A percentile compares a stretch with the other conserved stretches of the same genome.
These are phyloP conservation scores for Spiraea crenata DNA, from an alignment of 331 rosid genomes.

Conservation along the genomic window DNA sequence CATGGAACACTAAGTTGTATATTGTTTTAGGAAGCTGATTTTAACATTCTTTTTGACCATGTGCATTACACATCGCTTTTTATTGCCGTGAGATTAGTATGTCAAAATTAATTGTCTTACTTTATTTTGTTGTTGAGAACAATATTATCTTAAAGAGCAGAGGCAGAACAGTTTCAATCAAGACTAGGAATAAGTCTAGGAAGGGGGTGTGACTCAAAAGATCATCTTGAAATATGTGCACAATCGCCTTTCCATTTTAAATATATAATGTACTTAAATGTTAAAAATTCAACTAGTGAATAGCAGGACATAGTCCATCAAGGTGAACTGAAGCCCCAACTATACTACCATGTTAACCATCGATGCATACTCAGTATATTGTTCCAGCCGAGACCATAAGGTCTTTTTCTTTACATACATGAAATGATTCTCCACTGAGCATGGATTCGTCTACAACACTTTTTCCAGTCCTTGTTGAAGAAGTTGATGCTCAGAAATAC, in stretches of 20 bases:
- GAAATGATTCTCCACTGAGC: slow-evolving; percentile 99
- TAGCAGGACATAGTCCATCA: background rate
- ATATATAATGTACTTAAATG: background rate
- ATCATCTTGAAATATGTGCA: slow-evolving; percentile 74
- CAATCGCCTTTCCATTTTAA: slow-evolving; percentile 20
- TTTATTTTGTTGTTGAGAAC: too few species aligned
- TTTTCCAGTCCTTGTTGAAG: slow-evolving; percentile 84
- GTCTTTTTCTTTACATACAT: slow-evolving; percentile 87
- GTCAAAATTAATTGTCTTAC: too few species aligned
- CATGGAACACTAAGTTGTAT: too few species aligned
- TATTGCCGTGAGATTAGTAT: too few species aligned
- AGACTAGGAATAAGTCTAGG: too few species aligned
- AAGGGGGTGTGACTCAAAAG: slow-evolving; percentile 49
- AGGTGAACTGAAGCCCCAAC: background rate
- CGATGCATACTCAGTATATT: slow-evolving; percentile 84
- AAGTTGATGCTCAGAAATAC: slow-evolving; percentile 32
- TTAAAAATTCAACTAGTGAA: background rate
- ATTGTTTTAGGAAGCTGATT: too few species aligned
- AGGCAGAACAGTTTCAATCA: too few species aligned
- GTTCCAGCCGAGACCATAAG: slow-evolving; percentile 87
- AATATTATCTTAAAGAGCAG: too few species aligned
- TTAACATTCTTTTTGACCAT: too few species aligned
- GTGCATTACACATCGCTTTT: too few species aligned
- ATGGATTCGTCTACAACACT: slow-evolving; percentile 97
- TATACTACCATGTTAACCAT: background rate